A percentile compares a stretch with the other conserved stretches of the same genome.
These are phyloP conservation scores for Rutstroemia sp. DNA, from an alignment of 2,329 filamentous ascomycete genomes.

Conservation along the genomic window DNA sequence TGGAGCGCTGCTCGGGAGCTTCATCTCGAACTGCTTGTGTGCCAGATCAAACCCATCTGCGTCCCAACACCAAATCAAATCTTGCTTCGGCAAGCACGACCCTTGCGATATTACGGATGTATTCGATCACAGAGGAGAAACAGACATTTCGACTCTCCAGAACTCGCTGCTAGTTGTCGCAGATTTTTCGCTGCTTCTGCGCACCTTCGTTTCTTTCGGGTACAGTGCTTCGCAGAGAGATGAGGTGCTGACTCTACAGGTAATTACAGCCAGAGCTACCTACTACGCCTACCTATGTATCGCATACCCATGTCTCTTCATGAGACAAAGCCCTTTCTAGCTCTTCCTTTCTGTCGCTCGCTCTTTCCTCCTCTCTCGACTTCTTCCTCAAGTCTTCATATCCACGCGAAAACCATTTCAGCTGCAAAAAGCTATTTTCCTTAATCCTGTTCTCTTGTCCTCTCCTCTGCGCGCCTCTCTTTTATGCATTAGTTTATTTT, in stretches of 20 bases:
- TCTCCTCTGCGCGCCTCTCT: not conserved
- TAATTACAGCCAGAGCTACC: not conserved
- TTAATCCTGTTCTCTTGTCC: not conserved
- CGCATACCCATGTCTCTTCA: not conserved
- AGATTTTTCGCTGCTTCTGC: not conserved
- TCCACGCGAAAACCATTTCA: no score
- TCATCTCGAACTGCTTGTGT: slow-evolving; percentile 3
- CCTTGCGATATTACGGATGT: not conserved
- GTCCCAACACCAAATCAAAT: not conserved
- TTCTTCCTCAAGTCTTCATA: no score
- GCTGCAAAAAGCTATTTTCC: no score
- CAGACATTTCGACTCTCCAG: slow-evolving; percentile 1
- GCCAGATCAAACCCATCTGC: slow-evolving; percentile 2
- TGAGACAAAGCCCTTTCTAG: not conserved
- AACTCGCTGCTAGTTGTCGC: not conserved
- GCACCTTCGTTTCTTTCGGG: no score
- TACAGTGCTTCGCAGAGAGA: no score
- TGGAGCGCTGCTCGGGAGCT: not conserved
- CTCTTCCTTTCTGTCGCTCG: no score
- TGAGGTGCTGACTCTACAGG: no score
- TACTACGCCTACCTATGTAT: not conserved
- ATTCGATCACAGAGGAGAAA: not conserved
- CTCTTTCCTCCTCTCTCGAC: no score
- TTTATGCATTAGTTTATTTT: not conserved
- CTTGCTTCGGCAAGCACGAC: not conserved